phyloP scores from a whole-genome alignment of 2,329 filamentous ascomycete species.

The Paecilomyces dactylethromorphus region DNA sequence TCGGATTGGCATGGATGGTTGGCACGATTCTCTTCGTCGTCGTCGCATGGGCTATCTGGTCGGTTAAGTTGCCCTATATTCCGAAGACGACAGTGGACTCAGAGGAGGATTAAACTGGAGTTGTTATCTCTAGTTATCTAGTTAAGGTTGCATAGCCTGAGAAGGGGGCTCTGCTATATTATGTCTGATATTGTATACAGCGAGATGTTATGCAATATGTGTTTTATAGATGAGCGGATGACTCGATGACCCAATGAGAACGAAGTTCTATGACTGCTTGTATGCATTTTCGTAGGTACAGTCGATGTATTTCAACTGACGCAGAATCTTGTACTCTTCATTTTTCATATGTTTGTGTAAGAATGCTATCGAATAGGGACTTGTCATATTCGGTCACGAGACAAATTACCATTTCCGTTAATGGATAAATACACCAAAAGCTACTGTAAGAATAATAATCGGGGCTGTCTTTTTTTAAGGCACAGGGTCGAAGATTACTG shows the following conservation, averaged over 20 bases:
- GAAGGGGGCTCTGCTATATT: not conserved
- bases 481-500: too few relatives aligned
- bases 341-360: too few relatives aligned
- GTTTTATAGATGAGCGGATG: not conserved
- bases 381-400: too few relatives aligned
- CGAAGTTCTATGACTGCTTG: not conserved
- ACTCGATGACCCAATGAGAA: not conserved
- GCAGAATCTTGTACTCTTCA: too few relatives aligned
- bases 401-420: too few relatives aligned
- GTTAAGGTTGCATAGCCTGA: not conserved
- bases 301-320: too few relatives aligned
- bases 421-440: too few relatives aligned
- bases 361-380: too few relatives aligned
- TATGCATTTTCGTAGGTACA: too few relatives aligned
- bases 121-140: not conserved
- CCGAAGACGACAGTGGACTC: not conserved
- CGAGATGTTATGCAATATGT: not conserved
- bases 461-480: too few relatives aligned
- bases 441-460: too few relatives aligned
- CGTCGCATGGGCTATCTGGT: conserved; percentile 7
- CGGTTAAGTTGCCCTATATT: not conserved
- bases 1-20: conserved; percentile 43
- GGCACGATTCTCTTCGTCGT: not conserved
- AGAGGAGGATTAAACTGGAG: not conserved
- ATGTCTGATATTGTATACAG: not conserved